Percentiles rank a stretch among this genome's conserved stretches.
These are phyloP conservation scores for Penicillium sp. DNA, from an alignment of 2,329 filamentous ascomycete genomes.

Conservation along the genomic window DNA sequence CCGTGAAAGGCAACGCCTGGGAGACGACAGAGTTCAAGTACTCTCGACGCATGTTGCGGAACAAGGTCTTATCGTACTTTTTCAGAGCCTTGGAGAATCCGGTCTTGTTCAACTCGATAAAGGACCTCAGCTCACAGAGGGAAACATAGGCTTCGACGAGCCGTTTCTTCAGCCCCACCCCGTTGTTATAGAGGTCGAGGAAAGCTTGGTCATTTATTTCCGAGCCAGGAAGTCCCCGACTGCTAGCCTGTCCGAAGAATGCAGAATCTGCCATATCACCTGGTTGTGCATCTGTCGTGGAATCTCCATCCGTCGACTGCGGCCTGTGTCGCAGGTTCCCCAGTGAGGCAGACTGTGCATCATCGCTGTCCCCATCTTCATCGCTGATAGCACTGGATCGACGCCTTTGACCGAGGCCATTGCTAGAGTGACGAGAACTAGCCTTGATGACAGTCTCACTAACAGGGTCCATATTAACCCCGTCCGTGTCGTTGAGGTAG, in stretches of 20 bases:
- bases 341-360: constrained; percentile 48
- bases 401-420: constrained; percentile 46
- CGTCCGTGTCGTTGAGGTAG: constrained; percentile 62
- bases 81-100: constrained; percentile 96
- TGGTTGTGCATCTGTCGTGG: constrained; percentile 26
- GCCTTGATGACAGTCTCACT: constrained; percentile 44
- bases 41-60: constrained; percentile 72
- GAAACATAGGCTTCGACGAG: constrained; percentile 86
- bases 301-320: constrained; percentile 29
- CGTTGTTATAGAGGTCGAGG: constrained; percentile 67
- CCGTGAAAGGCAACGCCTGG: constrained; percentile 77
- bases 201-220: constrained; percentile 75
- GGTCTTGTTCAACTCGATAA: constrained; percentile 92
- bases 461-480: constrained; percentile 44
- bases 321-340: constrained; percentile 13
- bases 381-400: constrained; percentile 49
- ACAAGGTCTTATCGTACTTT: constrained; percentile 96
- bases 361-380: constrained; percentile 57
- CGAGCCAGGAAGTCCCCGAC: constrained; percentile 58
- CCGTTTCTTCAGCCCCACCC: constrained; percentile 89
- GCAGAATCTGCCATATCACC: constrained; percentile 39
- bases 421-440: constrained; percentile 36
- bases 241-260: constrained; percentile 25
- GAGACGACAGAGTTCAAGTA: constrained; percentile 77
- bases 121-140: constrained; percentile 93